Evolutionary conservation across 1,139 yeast genomes (phyloP), one percentile per base, ranked within the genome.

Genomic region (Taiozyma sp.): DNA sequence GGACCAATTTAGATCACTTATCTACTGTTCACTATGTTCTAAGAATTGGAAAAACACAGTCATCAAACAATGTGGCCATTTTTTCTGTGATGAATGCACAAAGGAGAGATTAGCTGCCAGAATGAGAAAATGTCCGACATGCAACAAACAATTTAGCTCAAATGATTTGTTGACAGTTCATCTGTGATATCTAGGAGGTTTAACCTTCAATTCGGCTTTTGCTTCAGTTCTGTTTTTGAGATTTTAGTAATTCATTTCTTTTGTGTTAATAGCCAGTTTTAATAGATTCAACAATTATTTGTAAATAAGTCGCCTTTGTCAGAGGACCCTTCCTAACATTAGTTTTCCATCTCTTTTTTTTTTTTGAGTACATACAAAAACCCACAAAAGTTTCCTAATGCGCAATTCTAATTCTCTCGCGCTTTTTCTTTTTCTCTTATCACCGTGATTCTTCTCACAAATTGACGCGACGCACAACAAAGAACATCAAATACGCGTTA

Each of bases 21-120:
- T 97, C 5, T 87, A 91, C 66, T 93, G 99, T 68, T 88, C 97
- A 0, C 80, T 93, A 39, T 93, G 99, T 65, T 82, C 95, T 24
- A 89, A 88, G 65, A 89, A 93, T 68, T 93, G 97, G 91, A 93
- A 93, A 67, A 85, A 88, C 65, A 87, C 95, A 22, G 95, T 88
- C 7, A 79, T 93, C 57, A 90, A 91, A 52, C 86, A 85, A 2
- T 93, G 99, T 71, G 99, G 99, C 0, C 99, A 93, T 70, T 95
- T 90, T 4, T 88, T 93, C 65, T 93, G 99, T 66, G 80, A 77
- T 54, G 83, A 81, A 45, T 93, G 99, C 69, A 89, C 95, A 26
- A 86, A 86, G 62, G 96, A 90, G 61, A 76, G 99, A 62, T 74
- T 93, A 49, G 84, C 87, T 45, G 95, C 97, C 1, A 78, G 99